Base-by-base conservation (phyloP, 208 protist species). In the Naegleria fowleri region DNA sequence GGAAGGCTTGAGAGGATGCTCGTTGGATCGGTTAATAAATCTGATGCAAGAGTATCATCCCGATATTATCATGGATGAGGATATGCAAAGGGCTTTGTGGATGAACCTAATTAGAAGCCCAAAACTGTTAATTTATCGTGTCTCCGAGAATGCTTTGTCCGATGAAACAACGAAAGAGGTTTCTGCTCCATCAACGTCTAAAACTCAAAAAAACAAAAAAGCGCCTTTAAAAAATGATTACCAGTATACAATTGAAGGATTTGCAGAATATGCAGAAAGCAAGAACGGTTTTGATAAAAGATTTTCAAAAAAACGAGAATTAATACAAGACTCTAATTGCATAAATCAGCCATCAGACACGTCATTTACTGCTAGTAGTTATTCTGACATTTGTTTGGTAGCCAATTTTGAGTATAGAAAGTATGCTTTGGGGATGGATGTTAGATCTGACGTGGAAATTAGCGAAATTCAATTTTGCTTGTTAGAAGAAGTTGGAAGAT, bases 401-500 rank as follows among this genome's bases (percentile, higher is more conserved):
- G 67, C 25, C 7, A 25, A 79, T 36, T 79, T 79, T 33, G 67
- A 79, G 9, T 79, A 79, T 36, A 79, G 67, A 36, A 79, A 79
- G n/a, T 79, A 36, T 79, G 29, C 29, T 79, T 79, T 79, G n/a
- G 67, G 67, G 2, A 36, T 79, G n/a, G 67, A 36, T 7, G 9
- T 79, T 79, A 79, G 67, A 79, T 36, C 16, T 33, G 67, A 79
- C 36, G 67, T 79, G 6, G 16, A 36, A 36, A 79, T 79, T 36
- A 79, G 67, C n/a, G 85, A 88, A 33, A 88, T 88, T 39, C 85
- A 88, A 58, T 88, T 58, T 88, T 88, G 85, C 15, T 38, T 88
- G 41, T 38, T 88, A 36, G 85, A 88, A 38, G 22, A 58, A 38
- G 19, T 88, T 29, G 41, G 41, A 36, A 7, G 33, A 29, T 88